A percentile compares a stretch with the other conserved stretches of the same genome.
These are phyloP conservation scores for Typha latifolia DNA, from an alignment of 176 grass and related monocot genomes.

Conservation along the genomic window DNA sequence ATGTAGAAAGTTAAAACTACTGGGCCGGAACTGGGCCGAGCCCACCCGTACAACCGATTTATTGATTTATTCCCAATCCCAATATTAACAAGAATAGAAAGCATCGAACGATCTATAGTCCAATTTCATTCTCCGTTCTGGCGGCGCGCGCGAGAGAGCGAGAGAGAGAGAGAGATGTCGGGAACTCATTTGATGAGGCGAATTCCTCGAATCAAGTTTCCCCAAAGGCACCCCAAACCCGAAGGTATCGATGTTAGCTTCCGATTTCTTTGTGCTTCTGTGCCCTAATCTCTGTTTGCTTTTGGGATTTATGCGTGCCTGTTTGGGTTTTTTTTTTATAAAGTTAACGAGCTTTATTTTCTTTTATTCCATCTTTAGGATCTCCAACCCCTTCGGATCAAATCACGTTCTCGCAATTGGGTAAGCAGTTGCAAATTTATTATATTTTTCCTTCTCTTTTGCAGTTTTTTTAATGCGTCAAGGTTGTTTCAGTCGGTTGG, in stretches of 20 bases:
- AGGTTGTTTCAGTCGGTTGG: not conserved
- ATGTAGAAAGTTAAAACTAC: too few relatives aligned
- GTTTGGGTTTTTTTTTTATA: not conserved
- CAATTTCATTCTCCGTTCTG: too few relatives aligned
- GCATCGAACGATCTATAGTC: too few relatives aligned
- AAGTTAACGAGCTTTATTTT: not conserved
- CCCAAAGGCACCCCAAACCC: conserved; percentile 39
- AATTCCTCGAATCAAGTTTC: conserved; percentile 57
- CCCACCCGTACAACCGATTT: too few relatives aligned
- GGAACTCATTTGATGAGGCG: conserved; percentile 34
- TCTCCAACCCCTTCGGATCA: not conserved
- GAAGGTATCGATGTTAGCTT: conserved; percentile 20
- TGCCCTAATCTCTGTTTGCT: conserved; percentile 8
- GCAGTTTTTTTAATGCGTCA: not conserved
- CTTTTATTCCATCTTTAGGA: not conserved
- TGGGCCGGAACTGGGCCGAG: too few relatives aligned
- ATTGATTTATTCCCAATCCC: too few relatives aligned
- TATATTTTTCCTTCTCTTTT: not conserved
- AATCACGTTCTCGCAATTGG: not conserved
- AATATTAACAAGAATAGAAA: too few relatives aligned
- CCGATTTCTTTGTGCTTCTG: not conserved
- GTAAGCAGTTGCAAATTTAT: too few relatives aligned
- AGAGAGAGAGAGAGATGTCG: too few relatives aligned
- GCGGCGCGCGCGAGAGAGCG: too few relatives aligned
- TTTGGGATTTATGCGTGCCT: too few relatives aligned